phyloP scores from a whole-genome alignment of 108 stramenopile genomes.

The Cylindrotheca fusiformis region DNA sequence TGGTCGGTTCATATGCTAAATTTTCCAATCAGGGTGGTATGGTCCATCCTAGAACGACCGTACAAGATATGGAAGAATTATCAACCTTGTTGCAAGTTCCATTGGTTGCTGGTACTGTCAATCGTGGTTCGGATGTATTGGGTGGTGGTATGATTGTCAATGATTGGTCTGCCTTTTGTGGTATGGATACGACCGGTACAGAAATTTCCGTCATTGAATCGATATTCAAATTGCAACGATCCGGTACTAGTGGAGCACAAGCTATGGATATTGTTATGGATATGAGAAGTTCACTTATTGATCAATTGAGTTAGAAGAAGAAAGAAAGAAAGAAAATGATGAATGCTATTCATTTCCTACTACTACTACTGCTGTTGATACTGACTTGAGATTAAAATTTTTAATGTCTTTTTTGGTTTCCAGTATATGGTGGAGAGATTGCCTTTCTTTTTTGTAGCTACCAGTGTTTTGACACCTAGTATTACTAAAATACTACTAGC shows the following conservation, averaged over 20 bases:
- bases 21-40: conserved; percentile 99
- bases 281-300: conserved; percentile 88
- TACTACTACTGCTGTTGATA: no score
- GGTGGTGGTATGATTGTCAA: conserved; percentile 98
- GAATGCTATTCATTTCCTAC: no score
- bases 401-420: no score
- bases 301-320: conserved; percentile 54
- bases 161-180: conserved; percentile 98
- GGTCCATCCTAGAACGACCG: conserved; percentile 98
- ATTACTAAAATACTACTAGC: no score
- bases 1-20: conserved; percentile 98
- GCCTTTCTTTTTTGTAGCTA: no score
- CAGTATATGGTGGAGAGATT: no score
- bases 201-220: conserved; percentile 96
- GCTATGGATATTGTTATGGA: conserved; percentile 80
- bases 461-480: no score
- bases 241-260: conserved; percentile 22
- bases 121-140: conserved; percentile 97
- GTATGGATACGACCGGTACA: conserved; percentile 98
- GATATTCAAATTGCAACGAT: conserved; percentile 84
- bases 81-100: conserved; percentile 96
- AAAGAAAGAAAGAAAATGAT: no score
- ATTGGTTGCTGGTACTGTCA: conserved; percentile 98
- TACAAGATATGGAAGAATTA: conserved; percentile 99
- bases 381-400: no score